Evolutionary conservation across 2,329 filamentous ascomycete species (phyloP).

Genomic region (Neospermospora avenae): DNA sequence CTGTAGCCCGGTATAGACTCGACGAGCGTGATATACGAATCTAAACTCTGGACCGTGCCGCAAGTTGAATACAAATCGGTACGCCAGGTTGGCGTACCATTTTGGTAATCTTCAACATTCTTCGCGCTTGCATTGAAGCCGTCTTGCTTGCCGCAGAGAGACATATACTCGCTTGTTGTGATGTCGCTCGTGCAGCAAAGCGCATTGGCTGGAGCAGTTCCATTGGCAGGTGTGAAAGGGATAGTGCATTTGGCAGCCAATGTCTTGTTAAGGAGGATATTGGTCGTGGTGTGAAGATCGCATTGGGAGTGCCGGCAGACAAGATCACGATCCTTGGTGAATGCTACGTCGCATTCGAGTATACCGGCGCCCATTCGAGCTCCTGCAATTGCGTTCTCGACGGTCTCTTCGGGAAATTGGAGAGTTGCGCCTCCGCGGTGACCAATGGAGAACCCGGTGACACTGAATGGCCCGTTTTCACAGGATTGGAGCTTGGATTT

Average conservation of each 20-base stretch:
- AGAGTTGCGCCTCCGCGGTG: slow-evolving; percentile 24
- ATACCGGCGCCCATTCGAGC: slow-evolving; percentile 24
- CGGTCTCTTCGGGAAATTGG: slow-evolving; percentile 24
- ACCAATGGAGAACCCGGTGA: slow-evolving; percentile 19
- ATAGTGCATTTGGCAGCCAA: slow-evolving; percentile 22
- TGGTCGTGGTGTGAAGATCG: slow-evolving; percentile 25
- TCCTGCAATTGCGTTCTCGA: slow-evolving; percentile 19
- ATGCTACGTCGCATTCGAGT: slow-evolving; percentile 25
- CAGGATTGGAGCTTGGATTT: slow-evolving; percentile 23
- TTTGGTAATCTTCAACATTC: slow-evolving; percentile 19
- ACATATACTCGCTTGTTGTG: slow-evolving; percentile 19
- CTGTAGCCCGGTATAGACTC: slow-evolving; percentile 17
- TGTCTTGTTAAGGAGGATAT: slow-evolving; percentile 19
- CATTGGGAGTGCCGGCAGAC: slow-evolving; percentile 26
- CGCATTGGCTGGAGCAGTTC: slow-evolving; percentile 14
- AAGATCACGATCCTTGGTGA: slow-evolving; percentile 23
- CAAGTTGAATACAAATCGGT: slow-evolving; percentile 25
- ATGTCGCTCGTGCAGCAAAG: slow-evolving; percentile 27
- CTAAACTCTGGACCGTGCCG: slow-evolving; percentile 21
- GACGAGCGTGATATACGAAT: slow-evolving; percentile 23
- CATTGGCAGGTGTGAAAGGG: slow-evolving; percentile 19
- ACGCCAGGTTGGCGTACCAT: slow-evolving; percentile 20
- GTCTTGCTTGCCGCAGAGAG: slow-evolving; percentile 24
- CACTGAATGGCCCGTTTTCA: slow-evolving; percentile 14
- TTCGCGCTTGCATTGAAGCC: slow-evolving; percentile 23